Percentiles rank a stretch among this genome's conserved stretches.
phyloP scores from a whole-genome alignment of 129 eudicot genomes.

The Arctium minus region DNA sequence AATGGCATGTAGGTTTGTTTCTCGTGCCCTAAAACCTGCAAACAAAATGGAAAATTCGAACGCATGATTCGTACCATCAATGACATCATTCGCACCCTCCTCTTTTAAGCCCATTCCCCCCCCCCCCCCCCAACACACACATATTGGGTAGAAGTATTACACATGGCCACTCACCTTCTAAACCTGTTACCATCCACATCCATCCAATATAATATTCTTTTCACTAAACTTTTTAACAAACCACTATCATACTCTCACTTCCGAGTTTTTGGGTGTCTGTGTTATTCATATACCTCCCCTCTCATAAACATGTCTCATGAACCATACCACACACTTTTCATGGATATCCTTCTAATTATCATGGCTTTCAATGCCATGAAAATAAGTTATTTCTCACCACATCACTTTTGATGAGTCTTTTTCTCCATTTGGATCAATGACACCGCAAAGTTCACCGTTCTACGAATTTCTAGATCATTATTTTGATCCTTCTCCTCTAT shows the following conservation, averaged over 20 bases:
- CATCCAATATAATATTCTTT: not conserved
- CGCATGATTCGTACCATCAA: not conserved
- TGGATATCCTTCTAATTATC: not conserved
- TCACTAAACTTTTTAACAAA: not conserved
- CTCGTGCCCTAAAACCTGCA: too few species aligned
- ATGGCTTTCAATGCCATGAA: slow-evolving; percentile 2
- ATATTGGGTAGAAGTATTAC: too few species aligned
- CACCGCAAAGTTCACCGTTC: too few species aligned
- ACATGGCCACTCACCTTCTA: not conserved
- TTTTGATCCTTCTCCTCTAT: too few species aligned
- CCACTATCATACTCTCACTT: not conserved
- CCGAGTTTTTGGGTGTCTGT: not conserved
- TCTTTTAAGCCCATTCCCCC: not conserved
- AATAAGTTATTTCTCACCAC: slow-evolving; percentile 1
- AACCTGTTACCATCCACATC: not conserved
- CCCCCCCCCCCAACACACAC: too few species aligned
- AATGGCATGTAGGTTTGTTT: too few species aligned
- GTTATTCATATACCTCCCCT: not conserved
- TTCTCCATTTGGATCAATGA: not conserved
- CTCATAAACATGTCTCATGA: not conserved
- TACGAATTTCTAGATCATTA: too few species aligned
- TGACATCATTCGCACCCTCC: too few species aligned
- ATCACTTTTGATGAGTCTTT: not conserved
- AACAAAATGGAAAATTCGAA: too few species aligned
- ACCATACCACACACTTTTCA: slow-evolving; percentile 7